Evolutionary conservation across 139 green algal genomes (phyloP), one percentile per base, ranked within the genome.

Genomic region (Chlamydomonas schloesseri): DNA sequence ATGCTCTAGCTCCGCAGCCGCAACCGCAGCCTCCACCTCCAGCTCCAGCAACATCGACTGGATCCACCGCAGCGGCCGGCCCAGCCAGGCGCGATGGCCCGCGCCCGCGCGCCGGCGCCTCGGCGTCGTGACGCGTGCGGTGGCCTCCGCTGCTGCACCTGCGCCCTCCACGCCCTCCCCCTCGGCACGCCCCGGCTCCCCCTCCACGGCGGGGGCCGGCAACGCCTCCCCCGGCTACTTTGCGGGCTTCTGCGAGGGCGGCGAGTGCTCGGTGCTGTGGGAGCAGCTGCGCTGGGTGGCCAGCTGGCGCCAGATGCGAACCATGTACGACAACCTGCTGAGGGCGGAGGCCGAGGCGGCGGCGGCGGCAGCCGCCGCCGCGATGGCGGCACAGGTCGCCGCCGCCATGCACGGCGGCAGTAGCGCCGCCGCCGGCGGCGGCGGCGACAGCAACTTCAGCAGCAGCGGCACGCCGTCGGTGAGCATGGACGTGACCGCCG

Each of bases 301-400:
- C 50, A 78, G 10, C 13, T 86, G 80, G 80, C 80, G 70, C 47
- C 80, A 86, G 80, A 77, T 86, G 80, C 31, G 50, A 24, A 33
- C 29, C 47, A 14, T 86, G 67, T 86, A 86, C 65, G 64, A 84
- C 64, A 84, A 84, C 64, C 37, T 84, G 42, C 28, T 84, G 46
- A 46, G 64, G 6, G 77, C 46, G 20, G 77, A 84, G 77, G 71
- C 47, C 1, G 47, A 28, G 14, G 71, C 71, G 46, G 18, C 21
- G 9, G 46, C 46, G 21, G 29, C 20, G 20, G 73, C 74, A 13
- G 37, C 74, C 20, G 58, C 75, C 17, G 20, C 34, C 8, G 76
- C 76, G 17, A 62, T 37, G 58, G 34, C 55, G 36, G 26, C 71
- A 23, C 60, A 68, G 21, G 60, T n/a, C 60, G 64, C 29, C n/a